Percentiles rank a stretch among this genome's conserved stretches.
These are phyloP conservation scores for Dimocarpus longan DNA, from an alignment of 345 rosid genomes.

Conservation along the genomic window DNA sequence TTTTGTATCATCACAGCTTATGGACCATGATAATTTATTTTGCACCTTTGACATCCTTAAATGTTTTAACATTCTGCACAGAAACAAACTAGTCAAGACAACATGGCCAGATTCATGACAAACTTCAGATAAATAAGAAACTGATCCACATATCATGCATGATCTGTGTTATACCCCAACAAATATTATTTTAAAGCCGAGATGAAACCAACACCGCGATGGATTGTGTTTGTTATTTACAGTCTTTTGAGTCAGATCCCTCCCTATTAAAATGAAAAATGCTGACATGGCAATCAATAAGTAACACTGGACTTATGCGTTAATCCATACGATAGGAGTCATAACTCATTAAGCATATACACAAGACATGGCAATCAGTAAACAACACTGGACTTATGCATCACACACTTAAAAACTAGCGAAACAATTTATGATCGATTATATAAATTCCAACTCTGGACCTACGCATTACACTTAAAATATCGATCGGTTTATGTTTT, in stretches of 20 bases:
- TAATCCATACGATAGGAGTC: no score
- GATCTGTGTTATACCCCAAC: background rate
- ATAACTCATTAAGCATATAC: no score
- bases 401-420: no score
- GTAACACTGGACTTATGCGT: no score
- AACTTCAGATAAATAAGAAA: constrained; percentile 3
- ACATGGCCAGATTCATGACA: background rate
- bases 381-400: no score
- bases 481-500: no score
- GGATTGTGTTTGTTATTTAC: background rate
- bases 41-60: constrained; percentile 94
- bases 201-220: background rate
- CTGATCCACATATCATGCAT: constrained; percentile 9
- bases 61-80: constrained; percentile 92
- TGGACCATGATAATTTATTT: background rate
- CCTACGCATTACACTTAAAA: no score
- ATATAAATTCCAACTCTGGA: no score
- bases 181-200: background rate
- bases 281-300: background rate
- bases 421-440: no score
- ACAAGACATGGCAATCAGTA: no score
- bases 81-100: constrained; percentile 32
- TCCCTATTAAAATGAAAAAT: background rate
- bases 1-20: background rate
- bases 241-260: background rate